Percentiles rank a stretch among this genome's conserved stretches.
These are phyloP conservation scores for Eucalyptus microcorys DNA, from an alignment of 345 rosid species.

Conservation along the genomic window DNA sequence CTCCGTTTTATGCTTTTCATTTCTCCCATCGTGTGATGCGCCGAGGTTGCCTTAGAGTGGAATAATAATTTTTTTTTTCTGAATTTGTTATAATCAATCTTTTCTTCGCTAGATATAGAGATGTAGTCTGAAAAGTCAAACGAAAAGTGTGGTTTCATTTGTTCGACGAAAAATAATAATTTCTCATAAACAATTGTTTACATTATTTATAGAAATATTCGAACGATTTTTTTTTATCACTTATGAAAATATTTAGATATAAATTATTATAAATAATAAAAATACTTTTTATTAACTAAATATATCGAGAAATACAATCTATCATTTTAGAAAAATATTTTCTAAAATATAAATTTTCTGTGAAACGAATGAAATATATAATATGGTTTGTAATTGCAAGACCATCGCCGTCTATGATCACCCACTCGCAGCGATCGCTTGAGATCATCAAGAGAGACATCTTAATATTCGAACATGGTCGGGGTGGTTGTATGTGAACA, in stretches of 20 bases:
- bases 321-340: too few relatives aligned
- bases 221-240: accelerated
- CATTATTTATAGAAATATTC: too few relatives aligned
- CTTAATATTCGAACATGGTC: not conserved
- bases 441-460: not conserved
- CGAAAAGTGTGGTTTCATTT: too few relatives aligned
- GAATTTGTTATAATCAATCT: not conserved
- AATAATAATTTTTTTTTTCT: not conserved
- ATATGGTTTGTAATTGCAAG: not conserved
- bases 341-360: not conserved
- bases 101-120: not conserved
- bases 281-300: too few relatives aligned
- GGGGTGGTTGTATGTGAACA: not conserved
- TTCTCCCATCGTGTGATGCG: not conserved
- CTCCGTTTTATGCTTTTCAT: not conserved
- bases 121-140: not conserved
- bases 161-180: too few relatives aligned
- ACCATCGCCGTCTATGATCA: accelerated
- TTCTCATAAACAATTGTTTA: too few relatives aligned
- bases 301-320: not conserved
- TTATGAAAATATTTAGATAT: not conserved
- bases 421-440: accelerated
- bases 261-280: not conserved
- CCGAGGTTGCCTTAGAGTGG: not conserved
- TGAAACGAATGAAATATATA: too few relatives aligned